Evolutionary conservation across 257 asterid species (phyloP).

Genomic region (Phtheirospermum japonicum): DNA sequence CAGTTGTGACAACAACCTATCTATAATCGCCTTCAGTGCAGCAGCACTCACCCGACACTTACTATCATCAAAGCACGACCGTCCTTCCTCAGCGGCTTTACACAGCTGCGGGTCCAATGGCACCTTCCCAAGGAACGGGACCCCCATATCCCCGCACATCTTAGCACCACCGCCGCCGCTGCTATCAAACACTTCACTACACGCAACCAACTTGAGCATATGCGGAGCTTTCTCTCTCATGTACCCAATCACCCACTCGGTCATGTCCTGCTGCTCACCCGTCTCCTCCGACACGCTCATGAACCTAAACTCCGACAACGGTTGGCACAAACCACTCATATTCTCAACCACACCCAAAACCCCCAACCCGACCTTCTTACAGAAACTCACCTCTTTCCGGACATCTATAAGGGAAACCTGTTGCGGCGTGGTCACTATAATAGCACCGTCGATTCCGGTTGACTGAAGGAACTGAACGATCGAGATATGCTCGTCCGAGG

Average conservation of each 20-base stretch:
- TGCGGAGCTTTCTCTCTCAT: conserved; percentile 73
- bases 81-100: conserved; percentile 92
- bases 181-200: conserved; percentile 81
- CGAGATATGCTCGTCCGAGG: conserved; percentile 90
- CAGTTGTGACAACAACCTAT: conserved; percentile 46
- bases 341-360: conserved; percentile 92
- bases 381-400: conserved; percentile 86
- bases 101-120: conserved; percentile 89
- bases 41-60: conserved; percentile 59
- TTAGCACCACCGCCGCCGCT: conserved; percentile 86
- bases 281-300: conserved; percentile 34
- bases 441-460: conserved; percentile 83
- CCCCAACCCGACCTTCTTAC: conserved; percentile 68
- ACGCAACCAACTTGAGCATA: conserved; percentile 51
- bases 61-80: conserved; percentile 68
- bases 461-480: conserved; percentile 82
- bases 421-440: conserved; percentile 90
- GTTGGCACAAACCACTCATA: conserved; percentile 84
- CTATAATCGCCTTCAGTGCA: conserved; percentile 58
- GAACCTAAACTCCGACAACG: conserved; percentile 57
- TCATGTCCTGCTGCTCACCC: conserved; percentile 63
- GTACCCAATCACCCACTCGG: conserved; percentile 47
- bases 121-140: conserved; percentile 82
- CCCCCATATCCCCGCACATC: conserved; percentile 81
- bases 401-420: conserved; percentile 89